Base-by-base conservation (phyloP, 1,139 yeast genomes). In the Spathaspora sp. region DNA sequence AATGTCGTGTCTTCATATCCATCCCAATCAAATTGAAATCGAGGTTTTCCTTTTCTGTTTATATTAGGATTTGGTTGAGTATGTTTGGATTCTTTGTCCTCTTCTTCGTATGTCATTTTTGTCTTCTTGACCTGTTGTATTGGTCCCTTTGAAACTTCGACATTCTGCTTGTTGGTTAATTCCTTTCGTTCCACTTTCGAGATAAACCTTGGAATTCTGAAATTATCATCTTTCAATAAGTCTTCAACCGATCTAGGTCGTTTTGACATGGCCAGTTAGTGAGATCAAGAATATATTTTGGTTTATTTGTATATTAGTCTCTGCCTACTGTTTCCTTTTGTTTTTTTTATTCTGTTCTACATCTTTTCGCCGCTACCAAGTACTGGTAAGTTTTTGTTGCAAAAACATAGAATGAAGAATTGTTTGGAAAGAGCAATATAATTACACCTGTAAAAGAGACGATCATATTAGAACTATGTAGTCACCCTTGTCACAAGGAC, bases 11-110 rank as follows among this genome's bases (percentile, higher is more conserved):
- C 96, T 16, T 86, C 95, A 0, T 71, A 68, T 1, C 68, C 71
- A 47, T 77, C 75, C 96, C 96, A 89, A 10, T 78, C 86, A 62
- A 88, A 89, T 10, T 73, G 73, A 63, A 86, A 86, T 54, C 74
- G 76, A n/a, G 47, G 27, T n/a, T 27, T 27, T 11, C 34, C 41
- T 29, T 41, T 45, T 44, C 48, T 38, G 43, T 54, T 51, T 8
- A 7, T 38, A 54, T 13, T 1, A 40, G 39, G 8, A 44, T 44
- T 13, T 48, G 48, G 7, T 46, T 47, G 6, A 47, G 41, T 16
- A 36, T 39, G 38, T 10, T 10, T 38, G n/a, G 6, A 4, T 4
- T 13, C 7, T 15, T 31, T 18, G 10, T 31, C 36, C 11, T 42
- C 11, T 44, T 34, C 44, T 29, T 43, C 46, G 45, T 27, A 8